phyloP scores from a whole-genome alignment of 805 yeast genomes.

The Yamadazyma paraphyllophila region DNA sequence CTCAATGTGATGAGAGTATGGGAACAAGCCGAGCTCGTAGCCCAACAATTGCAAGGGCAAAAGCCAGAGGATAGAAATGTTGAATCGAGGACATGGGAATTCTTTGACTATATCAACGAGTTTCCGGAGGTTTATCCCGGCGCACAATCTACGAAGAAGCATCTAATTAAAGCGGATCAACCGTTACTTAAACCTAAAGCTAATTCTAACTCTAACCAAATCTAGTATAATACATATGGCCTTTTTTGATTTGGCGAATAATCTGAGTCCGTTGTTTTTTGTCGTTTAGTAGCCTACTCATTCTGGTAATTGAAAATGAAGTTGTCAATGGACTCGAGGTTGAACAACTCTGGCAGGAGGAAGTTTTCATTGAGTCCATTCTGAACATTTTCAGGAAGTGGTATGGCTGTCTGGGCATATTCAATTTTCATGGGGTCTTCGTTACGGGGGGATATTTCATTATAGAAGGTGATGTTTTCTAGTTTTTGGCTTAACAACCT shows the following conservation, averaged over 20 bases:
- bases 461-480: conserved; percentile 3
- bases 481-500: neutral
- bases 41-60: conserved; percentile 18
- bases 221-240: neutral
- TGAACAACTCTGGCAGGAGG: conserved; percentile 10
- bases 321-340: conserved; percentile 8
- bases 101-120: conserved; percentile 29
- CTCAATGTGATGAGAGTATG: conserved; percentile 47
- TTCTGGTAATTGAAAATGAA: conserved; percentile 8
- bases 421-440: neutral
- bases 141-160: neutral
- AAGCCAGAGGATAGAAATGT: conserved; percentile 38
- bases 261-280: too few relatives aligned
- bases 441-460: neutral
- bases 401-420: neutral
- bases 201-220: neutral
- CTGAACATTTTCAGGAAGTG: neutral
- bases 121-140: conserved; percentile 38
- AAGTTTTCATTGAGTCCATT: conserved; percentile 2
- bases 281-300: neutral
- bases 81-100: conserved; percentile 43
- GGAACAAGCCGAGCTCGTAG: conserved; percentile 35
- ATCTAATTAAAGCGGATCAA: neutral
- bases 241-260: neutral
- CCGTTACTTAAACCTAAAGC: neutral